Evolutionary conservation across 2,329 filamentous ascomycete genomes (phyloP).

Genomic region (Talaromyces sp.): DNA sequence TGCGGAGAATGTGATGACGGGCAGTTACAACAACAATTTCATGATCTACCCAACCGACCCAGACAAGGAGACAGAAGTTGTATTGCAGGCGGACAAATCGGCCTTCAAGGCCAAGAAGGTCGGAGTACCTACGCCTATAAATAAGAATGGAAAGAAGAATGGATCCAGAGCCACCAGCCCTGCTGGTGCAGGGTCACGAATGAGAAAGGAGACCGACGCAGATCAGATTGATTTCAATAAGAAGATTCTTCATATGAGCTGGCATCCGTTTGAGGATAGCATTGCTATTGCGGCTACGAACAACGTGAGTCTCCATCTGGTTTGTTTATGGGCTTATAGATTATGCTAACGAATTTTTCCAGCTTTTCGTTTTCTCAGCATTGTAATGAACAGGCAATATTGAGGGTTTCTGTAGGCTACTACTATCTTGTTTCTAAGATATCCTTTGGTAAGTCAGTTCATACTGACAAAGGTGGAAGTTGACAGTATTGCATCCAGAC

Average conservation of each 20-base stretch:
- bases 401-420: constrained; percentile 8
- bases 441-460: not conserved
- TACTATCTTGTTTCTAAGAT: not conserved
- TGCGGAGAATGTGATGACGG: constrained; percentile 98
- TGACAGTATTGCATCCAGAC: not conserved
- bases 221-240: constrained; percentile 99
- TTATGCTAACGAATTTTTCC: not conserved
- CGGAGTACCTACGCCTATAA: constrained; percentile 94
- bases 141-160: constrained; percentile 80
- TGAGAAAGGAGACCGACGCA: constrained; percentile 98
- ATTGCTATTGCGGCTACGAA: constrained; percentile 99
- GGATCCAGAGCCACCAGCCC: constrained; percentile 85
- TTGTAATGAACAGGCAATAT: constrained; percentile 46
- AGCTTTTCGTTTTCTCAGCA: constrained; percentile 76
- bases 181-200: constrained; percentile 79
- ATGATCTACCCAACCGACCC: constrained; percentile 99
- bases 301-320: constrained; percentile 68
- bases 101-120: constrained; percentile 99
- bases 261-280: constrained; percentile 99
- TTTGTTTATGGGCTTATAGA: not conserved
- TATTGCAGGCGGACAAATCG: constrained; percentile 95
- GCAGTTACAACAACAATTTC: constrained; percentile 99
- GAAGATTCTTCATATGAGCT: constrained; percentile 99
- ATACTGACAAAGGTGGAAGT: constrained; percentile 1
- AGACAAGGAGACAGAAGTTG: constrained; percentile 93